phyloP scores from a whole-genome alignment of 2,329 filamentous ascomycete genomes.

The Aureobasidium sp. region DNA sequence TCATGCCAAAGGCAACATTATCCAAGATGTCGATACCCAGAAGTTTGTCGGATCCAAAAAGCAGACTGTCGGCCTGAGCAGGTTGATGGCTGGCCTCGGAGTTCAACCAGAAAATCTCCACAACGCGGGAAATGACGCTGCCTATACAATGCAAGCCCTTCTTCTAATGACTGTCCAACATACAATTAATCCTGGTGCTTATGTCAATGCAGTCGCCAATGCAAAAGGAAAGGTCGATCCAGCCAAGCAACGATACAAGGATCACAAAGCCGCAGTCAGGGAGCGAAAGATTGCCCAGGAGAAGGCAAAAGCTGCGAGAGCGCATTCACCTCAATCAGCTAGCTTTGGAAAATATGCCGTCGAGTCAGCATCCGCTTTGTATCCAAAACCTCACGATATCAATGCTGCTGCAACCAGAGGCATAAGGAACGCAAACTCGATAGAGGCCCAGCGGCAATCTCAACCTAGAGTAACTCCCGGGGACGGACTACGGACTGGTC shows the following conservation, averaged over 20 bases:
- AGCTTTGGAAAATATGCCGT: not conserved
- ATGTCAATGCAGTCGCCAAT: not conserved
- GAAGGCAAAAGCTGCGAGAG: not conserved
- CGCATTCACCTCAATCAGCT: not conserved
- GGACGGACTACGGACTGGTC: not conserved
- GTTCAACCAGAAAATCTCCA: conserved; percentile 14
- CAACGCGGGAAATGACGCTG: conserved; percentile 20
- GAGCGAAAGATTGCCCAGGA: not conserved
- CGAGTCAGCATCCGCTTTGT: not conserved
- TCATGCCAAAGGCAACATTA: conserved; percentile 12
- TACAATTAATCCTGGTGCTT: conserved; percentile 6
- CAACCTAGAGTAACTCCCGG: not conserved
- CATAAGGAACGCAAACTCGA: not conserved
- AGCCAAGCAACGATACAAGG: not conserved
- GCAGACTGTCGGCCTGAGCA: conserved; percentile 14
- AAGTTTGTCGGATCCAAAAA: conserved; percentile 19
- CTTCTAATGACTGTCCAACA: conserved; percentile 19
- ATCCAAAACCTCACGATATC: not conserved
- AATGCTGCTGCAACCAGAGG: not conserved
- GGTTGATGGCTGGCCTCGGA: conserved; percentile 15
- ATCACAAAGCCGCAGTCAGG: not conserved
- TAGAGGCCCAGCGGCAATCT: not conserved
- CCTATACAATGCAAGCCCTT: conserved; percentile 19
- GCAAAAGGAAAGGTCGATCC: not conserved
- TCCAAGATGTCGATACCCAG: conserved; percentile 19